Base-by-base conservation (phyloP, 2,329 filamentous ascomycete genomes). In the Cladosporium sp. region DNA sequence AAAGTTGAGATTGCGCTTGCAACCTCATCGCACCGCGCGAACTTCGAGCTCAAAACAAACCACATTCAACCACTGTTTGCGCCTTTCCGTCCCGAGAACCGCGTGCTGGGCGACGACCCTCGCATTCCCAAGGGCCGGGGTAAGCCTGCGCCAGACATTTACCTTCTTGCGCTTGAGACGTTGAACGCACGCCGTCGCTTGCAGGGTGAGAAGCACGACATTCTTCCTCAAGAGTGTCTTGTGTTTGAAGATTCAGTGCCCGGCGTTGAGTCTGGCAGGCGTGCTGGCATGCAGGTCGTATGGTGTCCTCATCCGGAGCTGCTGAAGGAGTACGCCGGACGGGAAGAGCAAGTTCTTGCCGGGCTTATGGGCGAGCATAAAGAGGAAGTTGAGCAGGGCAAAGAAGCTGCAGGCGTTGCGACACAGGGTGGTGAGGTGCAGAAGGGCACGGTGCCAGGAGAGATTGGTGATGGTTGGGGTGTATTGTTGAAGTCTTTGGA, bases 171-270 rank as follows among this genome's bases (percentile, higher is more conserved):
- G 0, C 78, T 99, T 56, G 80, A 89, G 73, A 89, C 86, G 3
- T 87, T 99, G 71, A 99, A 99, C 74, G 83, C 83, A 42, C 84
- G 84, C 15, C 78, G 95, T 6, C 76, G 76, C 10, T 61, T 78
- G 0, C 75, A 80, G 3, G 84, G 83, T 52, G 76, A 80, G 62
- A 76, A 82, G 59, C 75, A 82, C 55, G 78, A 80, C 54, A 87
- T 99, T 61, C 79, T 71, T 55, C 91, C 91, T 0, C 88, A 89
- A 64, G 93, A 97, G 74, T 97, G 94, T 70, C 79, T 99, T 15
- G 94, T 97, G 0, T 97, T 99, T 67, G 94, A 99, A 75, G 94
- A 99, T 73, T 90, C 88, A 45, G 92, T 97, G 1, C 90, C 91
- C 0, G 94, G 94, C 3, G 91, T 97, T 2, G 94, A 99, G 75